Conservation (phyloP, 345 rosid genomes). For the Salix koriyanagi region DNA sequence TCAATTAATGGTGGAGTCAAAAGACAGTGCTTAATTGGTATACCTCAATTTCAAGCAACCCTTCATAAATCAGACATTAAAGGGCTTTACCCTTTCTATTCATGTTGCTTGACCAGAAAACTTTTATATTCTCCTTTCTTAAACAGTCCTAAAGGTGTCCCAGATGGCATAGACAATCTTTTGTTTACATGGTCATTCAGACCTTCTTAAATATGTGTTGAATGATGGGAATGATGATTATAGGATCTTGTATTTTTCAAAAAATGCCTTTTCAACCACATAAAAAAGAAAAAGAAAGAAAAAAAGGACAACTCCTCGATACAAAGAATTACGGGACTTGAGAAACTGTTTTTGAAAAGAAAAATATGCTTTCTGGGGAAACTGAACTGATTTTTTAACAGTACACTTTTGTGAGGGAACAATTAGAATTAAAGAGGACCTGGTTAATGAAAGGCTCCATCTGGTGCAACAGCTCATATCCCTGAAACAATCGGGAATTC, state of each 20-base stretch:
- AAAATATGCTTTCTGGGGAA: neutral
- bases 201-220: no score
- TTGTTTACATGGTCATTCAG: neutral
- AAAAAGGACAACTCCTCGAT: neutral
- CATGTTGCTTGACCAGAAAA: no score
- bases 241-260: neutral
- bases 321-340: neutral
- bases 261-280: neutral
- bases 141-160: no score
- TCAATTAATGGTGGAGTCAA: neutral
- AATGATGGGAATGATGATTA: neutral
- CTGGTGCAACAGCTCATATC: constrained; percentile 68
- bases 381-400: neutral
- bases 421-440: constrained; percentile 31
- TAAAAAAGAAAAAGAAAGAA: no score
- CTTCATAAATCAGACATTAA: neutral
- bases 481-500: constrained; percentile 37
- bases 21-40: neutral
- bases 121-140: no score
- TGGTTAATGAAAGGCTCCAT: constrained; percentile 79
- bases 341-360: neutral
- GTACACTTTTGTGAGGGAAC: neutral
- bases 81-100: neutral
- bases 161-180: neutral
- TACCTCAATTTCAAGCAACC: neutral